Conservation (phyloP, 2,329 filamentous ascomycete genomes). For the Colletotrichum gigasporum region DNA sequence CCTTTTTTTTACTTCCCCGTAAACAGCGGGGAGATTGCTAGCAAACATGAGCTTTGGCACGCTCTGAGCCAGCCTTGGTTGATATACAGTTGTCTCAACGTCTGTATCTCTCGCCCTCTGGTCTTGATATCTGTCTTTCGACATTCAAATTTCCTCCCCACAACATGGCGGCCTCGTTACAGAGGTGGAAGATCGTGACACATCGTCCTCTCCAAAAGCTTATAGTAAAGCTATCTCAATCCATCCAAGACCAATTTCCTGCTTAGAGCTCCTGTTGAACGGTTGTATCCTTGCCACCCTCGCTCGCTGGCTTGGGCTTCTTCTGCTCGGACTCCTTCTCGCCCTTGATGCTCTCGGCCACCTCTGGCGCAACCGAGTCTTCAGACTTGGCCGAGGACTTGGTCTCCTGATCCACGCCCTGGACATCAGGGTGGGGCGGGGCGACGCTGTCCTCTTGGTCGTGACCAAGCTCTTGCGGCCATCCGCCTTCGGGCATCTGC, state of each 20-base stretch:
- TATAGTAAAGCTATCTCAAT: not conserved
- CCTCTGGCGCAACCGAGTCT: constrained; percentile 50
- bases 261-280: constrained; percentile 48
- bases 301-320: constrained; percentile 70
- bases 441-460: constrained; percentile 55
- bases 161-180: not conserved
- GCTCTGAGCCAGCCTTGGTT: too few relatives aligned
- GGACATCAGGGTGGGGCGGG: constrained; percentile 68
- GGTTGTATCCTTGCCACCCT: constrained; percentile 65
- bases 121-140: not conserved
- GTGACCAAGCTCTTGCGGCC: constrained; percentile 38
- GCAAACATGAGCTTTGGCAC: too few relatives aligned
- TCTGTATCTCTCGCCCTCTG: not conserved
- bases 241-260: not conserved
- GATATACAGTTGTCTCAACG: too few relatives aligned
- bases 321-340: constrained; percentile 65
- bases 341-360: constrained; percentile 63
- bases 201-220: not conserved
- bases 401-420: constrained; percentile 69
- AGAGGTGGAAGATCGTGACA: not conserved
- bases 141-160: not conserved
- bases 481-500: constrained; percentile 51
- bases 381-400: constrained; percentile 50
- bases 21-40: not conserved
- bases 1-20: not conserved